Base-by-base conservation (phyloP, 768 basidiomycete genomes). In the Amanita jacksonii region DNA sequence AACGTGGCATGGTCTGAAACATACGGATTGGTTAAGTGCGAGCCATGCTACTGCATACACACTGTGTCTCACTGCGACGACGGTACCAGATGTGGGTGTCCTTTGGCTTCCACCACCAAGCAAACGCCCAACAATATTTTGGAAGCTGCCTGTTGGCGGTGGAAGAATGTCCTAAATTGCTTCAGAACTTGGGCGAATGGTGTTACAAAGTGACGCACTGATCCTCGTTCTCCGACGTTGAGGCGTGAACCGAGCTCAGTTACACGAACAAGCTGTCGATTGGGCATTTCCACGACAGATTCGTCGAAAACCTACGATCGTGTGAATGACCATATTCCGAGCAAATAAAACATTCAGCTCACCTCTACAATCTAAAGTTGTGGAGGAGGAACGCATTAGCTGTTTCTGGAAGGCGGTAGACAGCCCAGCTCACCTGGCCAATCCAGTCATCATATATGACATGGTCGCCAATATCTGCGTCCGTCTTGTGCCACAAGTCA, bases 221-320 rank as follows among this genome's bases (percentile, higher is more conserved):
- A 62, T 49, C 85, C 85, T 52, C 70, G 76, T 52, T 89, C 83
- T 8, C 89, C 89, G 5, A 89, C 74, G 31, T 71, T 69, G 23
- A 91, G 68, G 16, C 81, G 76, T 18, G 84, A 85, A 47, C 83
- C 79, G 31, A 91, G 66, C 53, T 90, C 88, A 4, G 85, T 82
- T 23, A 92, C 62, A 43, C 78, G 70, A 39, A 87, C 73, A n/a
- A 87, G 69, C 43, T 70, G 66, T 10, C 77, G 76, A 25, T 66
- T 68, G n/a, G 74, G 62, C n/a, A 76, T 66, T 55, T 90, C 77
- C 15, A 89, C 72, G 31, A 83, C 67, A 15, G 80, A 76, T 65
- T 91, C 87, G 52, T 92, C 89, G 51, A 84, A 91, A 44, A 90
- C 72, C 90, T 90, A 50, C n/a, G n/a, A n/a, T n/a, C n/a, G n/a